These are phyloP conservation scores for Pleurotus tuoliensis DNA, from an alignment of 768 basidiomycete genomes.

Conservation along the genomic window DNA sequence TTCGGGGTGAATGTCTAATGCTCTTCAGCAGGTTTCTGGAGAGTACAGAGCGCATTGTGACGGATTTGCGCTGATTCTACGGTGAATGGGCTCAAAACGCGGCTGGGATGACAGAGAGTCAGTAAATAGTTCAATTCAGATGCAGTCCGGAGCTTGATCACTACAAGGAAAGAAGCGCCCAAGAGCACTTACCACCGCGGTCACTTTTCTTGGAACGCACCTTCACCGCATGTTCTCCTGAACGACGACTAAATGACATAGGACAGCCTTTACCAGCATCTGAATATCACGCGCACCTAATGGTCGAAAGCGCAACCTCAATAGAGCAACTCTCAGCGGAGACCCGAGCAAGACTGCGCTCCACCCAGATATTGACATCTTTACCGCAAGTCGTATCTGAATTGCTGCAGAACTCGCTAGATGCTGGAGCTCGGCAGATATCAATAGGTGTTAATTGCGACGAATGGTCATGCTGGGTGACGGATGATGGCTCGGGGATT, in stretches of 20 bases:
- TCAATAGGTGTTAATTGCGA: conserved; percentile 70
- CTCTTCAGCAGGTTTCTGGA: conserved; percentile 13
- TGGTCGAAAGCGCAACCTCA: not conserved
- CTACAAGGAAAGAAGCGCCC: conserved; percentile 4
- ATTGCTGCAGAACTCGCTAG: conserved; percentile 86
- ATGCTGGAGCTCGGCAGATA: conserved; percentile 68
- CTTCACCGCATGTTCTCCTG: too few relatives aligned
- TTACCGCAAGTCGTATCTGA: conserved; percentile 78
- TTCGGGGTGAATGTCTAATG: conserved; percentile 17
- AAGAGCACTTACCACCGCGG: not conserved
- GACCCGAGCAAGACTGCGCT: conserved; percentile 74
- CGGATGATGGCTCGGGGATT: conserved; percentile 84
- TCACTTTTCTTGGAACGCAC: too few relatives aligned
- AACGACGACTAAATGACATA: too few relatives aligned
- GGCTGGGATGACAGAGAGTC: not conserved
- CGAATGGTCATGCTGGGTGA: conserved; percentile 82
- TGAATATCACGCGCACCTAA: too few relatives aligned
- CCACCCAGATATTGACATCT: conserved; percentile 80
- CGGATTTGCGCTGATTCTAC: not conserved
- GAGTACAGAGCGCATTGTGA: conserved; percentile 17
- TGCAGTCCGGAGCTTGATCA: conserved; percentile 5
- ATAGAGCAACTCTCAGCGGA: conserved; percentile 50
- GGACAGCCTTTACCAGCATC: too few relatives aligned
- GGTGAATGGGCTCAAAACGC: not conserved
- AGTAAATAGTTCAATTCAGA: not conserved